A percentile compares a stretch with the other conserved stretches of the same genome.
These are phyloP conservation scores for Polyporus arcularius DNA, from an alignment of 768 basidiomycete species.

Conservation along the genomic window DNA sequence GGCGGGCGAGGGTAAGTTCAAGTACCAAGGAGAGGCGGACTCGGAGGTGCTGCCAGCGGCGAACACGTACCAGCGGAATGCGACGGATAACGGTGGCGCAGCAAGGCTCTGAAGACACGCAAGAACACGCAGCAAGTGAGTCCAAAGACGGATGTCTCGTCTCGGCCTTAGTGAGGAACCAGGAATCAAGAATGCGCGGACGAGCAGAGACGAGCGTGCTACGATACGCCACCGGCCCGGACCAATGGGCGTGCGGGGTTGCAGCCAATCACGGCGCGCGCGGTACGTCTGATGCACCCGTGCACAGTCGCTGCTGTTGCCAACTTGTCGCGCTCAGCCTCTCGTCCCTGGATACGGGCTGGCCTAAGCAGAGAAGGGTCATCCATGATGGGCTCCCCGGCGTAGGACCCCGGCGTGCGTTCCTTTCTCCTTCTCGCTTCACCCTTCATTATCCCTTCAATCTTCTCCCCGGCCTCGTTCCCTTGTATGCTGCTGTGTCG, in stretches of 20 bases:
- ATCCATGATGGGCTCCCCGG: neutral
- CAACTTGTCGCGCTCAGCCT: neutral
- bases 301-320: neutral
- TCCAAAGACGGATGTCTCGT: no score
- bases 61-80: no score
- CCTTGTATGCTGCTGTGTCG: constrained; percentile 20
- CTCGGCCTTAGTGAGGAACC: no score
- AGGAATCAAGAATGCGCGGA: no score
- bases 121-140: no score
- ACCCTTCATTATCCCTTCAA: neutral
- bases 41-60: no score
- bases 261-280: neutral
- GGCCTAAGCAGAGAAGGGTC: neutral
- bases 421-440: neutral
- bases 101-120: no score
- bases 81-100: no score
- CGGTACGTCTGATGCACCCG: neutral
- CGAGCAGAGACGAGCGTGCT: neutral
- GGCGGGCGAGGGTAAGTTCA: no score
- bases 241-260: neutral
- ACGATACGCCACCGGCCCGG: neutral
- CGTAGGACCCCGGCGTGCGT: neutral
- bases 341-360: neutral
- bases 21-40: no score
- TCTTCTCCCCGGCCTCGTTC: neutral